Conservation (phyloP, 495 filamentous ascomycete species). For the Hamigera avellanea region DNA sequence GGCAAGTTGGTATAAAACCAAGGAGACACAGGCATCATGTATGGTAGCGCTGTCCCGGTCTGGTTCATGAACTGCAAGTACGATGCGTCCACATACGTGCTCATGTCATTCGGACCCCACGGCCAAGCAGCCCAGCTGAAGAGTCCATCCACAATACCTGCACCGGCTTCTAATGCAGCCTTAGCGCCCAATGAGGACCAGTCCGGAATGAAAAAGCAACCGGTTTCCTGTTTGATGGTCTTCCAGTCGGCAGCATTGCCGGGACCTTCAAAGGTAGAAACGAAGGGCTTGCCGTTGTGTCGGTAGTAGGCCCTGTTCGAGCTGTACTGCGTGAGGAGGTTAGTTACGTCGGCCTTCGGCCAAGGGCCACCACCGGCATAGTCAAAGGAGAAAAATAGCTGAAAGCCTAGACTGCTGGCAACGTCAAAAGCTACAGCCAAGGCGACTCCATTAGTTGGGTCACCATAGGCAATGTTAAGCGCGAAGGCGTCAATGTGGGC, state of each 20-base stretch:
- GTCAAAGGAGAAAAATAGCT: constrained; percentile 60
- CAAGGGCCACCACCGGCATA: constrained; percentile 43
- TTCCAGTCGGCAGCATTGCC: constrained; percentile 45
- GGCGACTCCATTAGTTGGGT: constrained; percentile 29
- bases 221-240: constrained; percentile 36
- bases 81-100: constrained; percentile 40
- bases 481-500: constrained; percentile 62
- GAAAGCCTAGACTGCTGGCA: constrained; percentile 40
- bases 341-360: constrained; percentile 37
- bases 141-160: constrained; percentile 43
- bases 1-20: constrained; percentile 69
- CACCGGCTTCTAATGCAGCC: constrained; percentile 11
- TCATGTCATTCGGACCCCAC: constrained; percentile 41
- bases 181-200: constrained; percentile 48
- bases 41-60: constrained; percentile 48
- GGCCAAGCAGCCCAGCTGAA: constrained; percentile 73
- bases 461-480: constrained; percentile 47
- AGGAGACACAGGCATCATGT: constrained; percentile 75
- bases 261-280: constrained; percentile 62
- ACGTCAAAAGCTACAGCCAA: constrained; percentile 37
- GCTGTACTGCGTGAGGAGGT: constrained; percentile 43
- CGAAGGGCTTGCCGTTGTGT: constrained; percentile 41
- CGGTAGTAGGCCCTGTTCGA: constrained; percentile 36
- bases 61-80: constrained; percentile 11
- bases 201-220: constrained; percentile 47